A percentile compares a stretch with the other conserved stretches of the same genome.
Conservation (phyloP, 805 yeast species). For the Huiozyma naganishii region DNA sequence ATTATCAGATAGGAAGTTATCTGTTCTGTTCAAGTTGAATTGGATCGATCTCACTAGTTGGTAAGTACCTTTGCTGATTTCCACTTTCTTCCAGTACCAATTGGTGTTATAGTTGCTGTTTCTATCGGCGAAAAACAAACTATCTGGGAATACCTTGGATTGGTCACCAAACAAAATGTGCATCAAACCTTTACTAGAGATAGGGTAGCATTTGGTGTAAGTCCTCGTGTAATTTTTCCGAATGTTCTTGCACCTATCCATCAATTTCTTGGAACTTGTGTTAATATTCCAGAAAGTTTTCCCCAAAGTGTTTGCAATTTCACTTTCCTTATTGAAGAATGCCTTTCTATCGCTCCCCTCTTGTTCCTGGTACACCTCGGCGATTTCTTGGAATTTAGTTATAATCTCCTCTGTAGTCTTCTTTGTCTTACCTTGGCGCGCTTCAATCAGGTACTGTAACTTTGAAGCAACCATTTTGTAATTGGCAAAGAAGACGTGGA, state of each 20-base stretch:
- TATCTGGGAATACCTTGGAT: slow-evolving; percentile 37
- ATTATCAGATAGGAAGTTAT: slow-evolving; percentile 10
- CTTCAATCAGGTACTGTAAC: slow-evolving; percentile 45
- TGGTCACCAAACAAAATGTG: slow-evolving; percentile 73
- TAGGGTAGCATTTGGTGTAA: slow-evolving; percentile 32
- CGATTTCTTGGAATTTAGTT: slow-evolving; percentile 16
- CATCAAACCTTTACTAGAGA: slow-evolving; percentile 72
- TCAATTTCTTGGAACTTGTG: slow-evolving; percentile 1
- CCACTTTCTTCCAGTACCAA: slow-evolving; percentile 12
- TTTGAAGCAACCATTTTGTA: slow-evolving; percentile 45
- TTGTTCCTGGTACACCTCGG: slow-evolving; percentile 10
- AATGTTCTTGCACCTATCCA: slow-evolving; percentile 8
- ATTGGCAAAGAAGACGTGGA: slow-evolving; percentile 45
- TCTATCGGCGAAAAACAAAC: slow-evolving; percentile 10
- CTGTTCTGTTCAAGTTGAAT: slow-evolving; percentile 21
- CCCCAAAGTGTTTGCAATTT: slow-evolving; percentile 6
- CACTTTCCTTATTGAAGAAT: slow-evolving; percentile 1
- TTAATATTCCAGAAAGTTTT: slow-evolving; percentile 8
- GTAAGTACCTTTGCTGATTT: slow-evolving; percentile 2
- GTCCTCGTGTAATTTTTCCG: slow-evolving; percentile 29
- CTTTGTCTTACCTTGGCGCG: slow-evolving; percentile 27
- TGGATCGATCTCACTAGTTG: slow-evolving; percentile 18
- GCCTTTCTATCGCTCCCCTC: slow-evolving; percentile 4
- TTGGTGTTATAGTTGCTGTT: slow-evolving; percentile 29
- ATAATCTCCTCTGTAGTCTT: slow-evolving; percentile 26